Evolutionary conservation across 495 filamentous ascomycete genomes (phyloP).

Genomic region (Annulohypoxylon stygium): DNA sequence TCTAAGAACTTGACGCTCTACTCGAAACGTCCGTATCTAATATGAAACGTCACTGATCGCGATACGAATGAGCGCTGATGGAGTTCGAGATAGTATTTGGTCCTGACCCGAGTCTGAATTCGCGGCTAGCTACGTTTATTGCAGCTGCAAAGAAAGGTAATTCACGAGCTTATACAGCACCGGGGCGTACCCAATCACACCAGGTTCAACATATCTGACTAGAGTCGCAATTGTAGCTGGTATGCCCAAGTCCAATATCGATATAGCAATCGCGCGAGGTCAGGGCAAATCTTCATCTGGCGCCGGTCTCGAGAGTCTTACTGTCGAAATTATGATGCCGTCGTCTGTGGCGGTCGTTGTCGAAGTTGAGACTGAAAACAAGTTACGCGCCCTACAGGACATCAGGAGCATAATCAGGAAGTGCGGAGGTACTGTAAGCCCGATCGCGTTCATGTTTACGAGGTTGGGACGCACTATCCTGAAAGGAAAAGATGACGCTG

Average conservation of each 20-base stretch:
- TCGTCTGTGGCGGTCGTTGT: slow-evolving; percentile 83
- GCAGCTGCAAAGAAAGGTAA: slow-evolving; percentile 81
- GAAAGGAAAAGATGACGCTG: slow-evolving; percentile 62
- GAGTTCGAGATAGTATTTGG: slow-evolving; percentile 65
- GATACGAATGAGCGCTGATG: slow-evolving; percentile 20
- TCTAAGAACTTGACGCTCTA: slow-evolving; percentile 65
- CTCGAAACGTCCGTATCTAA: slow-evolving; percentile 61
- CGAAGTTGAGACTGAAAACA: slow-evolving; percentile 82
- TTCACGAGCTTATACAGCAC: background rate
- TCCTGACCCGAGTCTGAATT: slow-evolving; percentile 77
- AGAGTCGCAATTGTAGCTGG: slow-evolving; percentile 61
- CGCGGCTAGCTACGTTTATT: slow-evolving; percentile 78
- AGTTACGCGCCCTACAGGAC: slow-evolving; percentile 76
- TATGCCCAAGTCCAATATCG: slow-evolving; percentile 85
- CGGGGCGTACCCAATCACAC: slow-evolving; percentile 9
- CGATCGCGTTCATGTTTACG: slow-evolving; percentile 86
- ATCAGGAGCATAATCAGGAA: slow-evolving; percentile 76
- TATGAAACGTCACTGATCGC: slow-evolving; percentile 3
- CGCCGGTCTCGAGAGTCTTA: slow-evolving; percentile 77
- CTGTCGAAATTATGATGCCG: slow-evolving; percentile 85
- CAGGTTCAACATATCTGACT: slow-evolving; percentile 22
- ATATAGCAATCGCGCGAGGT: slow-evolving; percentile 85
- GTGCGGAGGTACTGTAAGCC: slow-evolving; percentile 72
- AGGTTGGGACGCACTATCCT: slow-evolving; percentile 79
- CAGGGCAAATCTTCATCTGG: slow-evolving; percentile 83